Base-by-base conservation (phyloP, 257 asterid species). In the Lycium barbarum region DNA sequence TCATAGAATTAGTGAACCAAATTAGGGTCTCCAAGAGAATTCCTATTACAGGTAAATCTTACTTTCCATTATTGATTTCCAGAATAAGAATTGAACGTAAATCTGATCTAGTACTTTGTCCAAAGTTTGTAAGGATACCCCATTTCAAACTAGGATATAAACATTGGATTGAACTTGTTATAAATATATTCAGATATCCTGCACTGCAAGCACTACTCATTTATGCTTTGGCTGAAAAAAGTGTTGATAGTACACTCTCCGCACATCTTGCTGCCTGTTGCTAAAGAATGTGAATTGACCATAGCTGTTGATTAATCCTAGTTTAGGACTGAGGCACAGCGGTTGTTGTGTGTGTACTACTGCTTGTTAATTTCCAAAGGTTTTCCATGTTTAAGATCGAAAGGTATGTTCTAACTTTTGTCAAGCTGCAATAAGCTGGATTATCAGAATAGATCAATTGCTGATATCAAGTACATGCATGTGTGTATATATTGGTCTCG, bases 391-490 rank as follows among this genome's bases (percentile, higher is more conserved):
- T 78, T 33, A 53, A 53, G 66, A 78, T 4, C 9, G 65, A 78
- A 5, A 14, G 14, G 36, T 53, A 78, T 2, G 14, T 26, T 78
- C 7, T 22, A 33, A 53, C 47, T 54, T 78, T 78, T 78, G 33
- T 53, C 47, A 53, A 53, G 82, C 33, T 33, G 9, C 82, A 14
- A 53, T 74, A 33, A 73, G 51, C 51, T 74, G 10, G 81, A 6
- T 53, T 78, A 53, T 14, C 82, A 53, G 65, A 26, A 8, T 74
- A 20, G 65, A 33, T 53, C 82, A 53, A 51, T 78, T 78, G 79
- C 79, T 70, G 65, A 26, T 78, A n/a, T 51, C 65, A 78, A 53
- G 45, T 26, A 14, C 82, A 53, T 33, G 26, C 47, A 51, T 76
- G 14, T 47, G 51, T 76, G 47, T 8, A 76, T 76, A 26, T 26